Base-by-base conservation (phyloP, 306 rosid genomes). In the Sindora glabra region DNA sequence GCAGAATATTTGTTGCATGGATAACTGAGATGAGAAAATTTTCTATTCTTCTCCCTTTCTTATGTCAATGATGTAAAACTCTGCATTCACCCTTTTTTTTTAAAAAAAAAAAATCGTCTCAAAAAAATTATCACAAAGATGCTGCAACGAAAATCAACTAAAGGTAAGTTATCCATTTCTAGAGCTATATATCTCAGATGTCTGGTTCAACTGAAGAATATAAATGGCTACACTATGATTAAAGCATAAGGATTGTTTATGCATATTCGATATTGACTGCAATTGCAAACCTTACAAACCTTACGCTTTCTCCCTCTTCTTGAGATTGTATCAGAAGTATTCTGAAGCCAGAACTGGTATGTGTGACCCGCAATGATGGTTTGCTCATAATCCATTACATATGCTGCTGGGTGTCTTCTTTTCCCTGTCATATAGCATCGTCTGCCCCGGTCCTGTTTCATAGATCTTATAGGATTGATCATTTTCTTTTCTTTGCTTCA, bases 281-380 rank as follows among this genome's bases (percentile, higher is more conserved):
- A n/a, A n/a, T n/a, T n/a, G n/a, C n/a, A n/a, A n/a, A n/a, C n/a
- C n/a, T n/a, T n/a, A n/a, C n/a, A 70, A 67, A 92, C 99, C 95
- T 80, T 82, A 64, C 55, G 62, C 61, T 81, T 86, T 56, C 89
- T 86, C 78, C 81, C 77, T 34, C 82, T 74, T 76, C 71, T 70
- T 19, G 90, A 79, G 55, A 74, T 73, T 26, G 81, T 68, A 71
- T 86, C 89, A 25, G 90, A 80, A 48, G 82, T 18, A 69, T 84
- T 53, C 56, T 69, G 82, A 69, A 89, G 89, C 99, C 99, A 92
- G 18, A 80, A 77, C 69, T 89, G 95, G 69, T 82, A 89, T 48
- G 59, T 59, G 52, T 69, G 85, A 67, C 72, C 89, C 60, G 90
- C 94, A 67, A 89, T 74, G 25, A 82, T 76, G 62, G 90, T 89